Evolutionary conservation across 176 grass and related monocot genomes (phyloP).

Genomic region (Hsuehochloa calcarea): DNA sequence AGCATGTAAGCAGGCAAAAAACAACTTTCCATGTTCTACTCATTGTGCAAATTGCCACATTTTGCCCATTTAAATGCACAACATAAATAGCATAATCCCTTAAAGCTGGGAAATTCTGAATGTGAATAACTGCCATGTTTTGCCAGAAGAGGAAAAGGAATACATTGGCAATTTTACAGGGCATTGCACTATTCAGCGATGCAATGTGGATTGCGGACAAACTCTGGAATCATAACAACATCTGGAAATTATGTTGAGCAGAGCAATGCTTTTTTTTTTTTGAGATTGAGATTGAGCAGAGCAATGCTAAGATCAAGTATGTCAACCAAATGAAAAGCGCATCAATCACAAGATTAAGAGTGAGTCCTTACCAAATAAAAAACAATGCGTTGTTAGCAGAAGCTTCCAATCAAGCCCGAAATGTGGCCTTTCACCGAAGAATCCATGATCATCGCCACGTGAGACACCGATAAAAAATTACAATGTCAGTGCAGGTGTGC

Average conservation of each 20-base stretch:
- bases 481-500: background rate
- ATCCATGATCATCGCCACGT: background rate
- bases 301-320: background rate
- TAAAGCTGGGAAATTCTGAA: background rate
- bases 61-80: background rate
- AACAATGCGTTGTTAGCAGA: background rate
- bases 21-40: background rate
- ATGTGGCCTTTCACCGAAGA: background rate
- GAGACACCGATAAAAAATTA: background rate
- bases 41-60: background rate
- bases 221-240: background rate
- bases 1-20: background rate
- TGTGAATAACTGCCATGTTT: background rate
- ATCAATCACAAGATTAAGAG: background rate
- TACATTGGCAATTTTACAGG: background rate
- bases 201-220: background rate
- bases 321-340: background rate
- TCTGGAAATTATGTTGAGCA: background rate
- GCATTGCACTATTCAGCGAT: background rate
- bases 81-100: background rate
- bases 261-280: background rate
- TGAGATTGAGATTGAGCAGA: background rate
- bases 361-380: background rate
- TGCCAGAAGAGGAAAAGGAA: background rate
- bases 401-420: background rate